Conservation (phyloP, 106 monocot species). For the Chionographis japonica region DNA sequence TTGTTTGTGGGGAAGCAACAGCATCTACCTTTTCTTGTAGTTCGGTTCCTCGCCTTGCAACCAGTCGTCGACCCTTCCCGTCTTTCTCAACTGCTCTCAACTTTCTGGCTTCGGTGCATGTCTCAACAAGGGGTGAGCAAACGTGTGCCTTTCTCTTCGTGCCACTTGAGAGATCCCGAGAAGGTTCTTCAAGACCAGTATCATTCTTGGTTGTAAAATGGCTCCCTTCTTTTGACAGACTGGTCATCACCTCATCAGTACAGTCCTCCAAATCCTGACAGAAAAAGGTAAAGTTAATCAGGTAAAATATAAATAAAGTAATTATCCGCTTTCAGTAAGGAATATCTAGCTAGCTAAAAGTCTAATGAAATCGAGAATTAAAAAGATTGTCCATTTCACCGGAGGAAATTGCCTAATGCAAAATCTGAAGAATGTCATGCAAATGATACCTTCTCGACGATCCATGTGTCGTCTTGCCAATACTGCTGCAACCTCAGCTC, state of each 20-base stretch:
- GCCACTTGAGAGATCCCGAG: neutral
- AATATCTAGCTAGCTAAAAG: too few species aligned
- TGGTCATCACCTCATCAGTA: neutral
- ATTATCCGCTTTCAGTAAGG: too few species aligned
- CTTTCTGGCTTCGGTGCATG: slow-evolving; percentile 3
- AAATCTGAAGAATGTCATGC: neutral
- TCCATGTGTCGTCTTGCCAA: slow-evolving; percentile 41
- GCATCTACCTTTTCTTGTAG: slow-evolving; percentile 38
- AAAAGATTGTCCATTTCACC: neutral
- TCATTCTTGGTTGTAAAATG: neutral
- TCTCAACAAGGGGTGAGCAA: neutral
- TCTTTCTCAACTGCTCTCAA: neutral
- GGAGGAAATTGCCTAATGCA: neutral
- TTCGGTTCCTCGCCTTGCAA: neutral
- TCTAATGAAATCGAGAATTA: neutral
- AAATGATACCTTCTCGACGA: slow-evolving; percentile 23
- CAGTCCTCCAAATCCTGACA: neutral
- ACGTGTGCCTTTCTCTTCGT: slow-evolving; percentile 8
- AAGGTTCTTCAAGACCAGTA: neutral
- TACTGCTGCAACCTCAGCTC: slow-evolving; percentile 21
- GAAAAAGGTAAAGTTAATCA: neutral
- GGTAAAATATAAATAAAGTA: neutral
- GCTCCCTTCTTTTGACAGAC: neutral
- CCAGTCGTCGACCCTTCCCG: neutral
- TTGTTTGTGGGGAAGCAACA: slow-evolving; percentile 30